Evolutionary conservation across 2,329 filamentous ascomycete genomes (phyloP).

Genomic region (Zalaria obscura): DNA sequence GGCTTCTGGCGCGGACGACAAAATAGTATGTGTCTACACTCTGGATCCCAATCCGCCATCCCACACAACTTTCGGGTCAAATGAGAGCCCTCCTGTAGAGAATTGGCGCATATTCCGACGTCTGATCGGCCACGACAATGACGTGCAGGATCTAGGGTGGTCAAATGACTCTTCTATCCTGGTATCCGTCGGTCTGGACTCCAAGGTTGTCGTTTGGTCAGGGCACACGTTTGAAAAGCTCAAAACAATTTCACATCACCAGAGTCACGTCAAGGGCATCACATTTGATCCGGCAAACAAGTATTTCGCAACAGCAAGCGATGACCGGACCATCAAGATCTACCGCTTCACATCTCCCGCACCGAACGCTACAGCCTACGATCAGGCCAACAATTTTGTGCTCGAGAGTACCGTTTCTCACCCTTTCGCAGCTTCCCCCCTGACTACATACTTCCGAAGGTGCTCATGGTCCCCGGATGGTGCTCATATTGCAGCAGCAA

Average conservation of each 20-base stretch:
- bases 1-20: constrained; percentile 94
- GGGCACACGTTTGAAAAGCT: constrained; percentile 96
- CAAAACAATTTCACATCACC: constrained; percentile 82
- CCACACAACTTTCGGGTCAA: constrained; percentile 67
- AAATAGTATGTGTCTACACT: constrained; percentile 95
- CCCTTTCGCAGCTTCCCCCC: constrained; percentile 79
- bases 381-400: constrained; percentile 93
- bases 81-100: constrained; percentile 84
- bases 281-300: constrained; percentile 98
- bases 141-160: constrained; percentile 96
- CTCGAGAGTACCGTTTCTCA: constrained; percentile 80
- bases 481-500: constrained; percentile 90
- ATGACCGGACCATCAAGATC: constrained; percentile 92
- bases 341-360: constrained; percentile 86
- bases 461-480: constrained; percentile 98
- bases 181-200: constrained; percentile 91
- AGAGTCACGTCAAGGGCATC: constrained; percentile 96
- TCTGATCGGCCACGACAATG: constrained; percentile 92
- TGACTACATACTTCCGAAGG: constrained; percentile 91
- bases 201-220: constrained; percentile 97
- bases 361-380: constrained; percentile 83
- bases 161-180: constrained; percentile 90
- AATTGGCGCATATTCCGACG: constrained; percentile 95
- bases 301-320: constrained; percentile 95
- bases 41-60: constrained; percentile 70